A percentile compares a stretch with the other conserved stretches of the same genome.
These are phyloP conservation scores for Lolium perenne DNA, from an alignment of 176 grass and related monocot species.

Conservation along the genomic window DNA sequence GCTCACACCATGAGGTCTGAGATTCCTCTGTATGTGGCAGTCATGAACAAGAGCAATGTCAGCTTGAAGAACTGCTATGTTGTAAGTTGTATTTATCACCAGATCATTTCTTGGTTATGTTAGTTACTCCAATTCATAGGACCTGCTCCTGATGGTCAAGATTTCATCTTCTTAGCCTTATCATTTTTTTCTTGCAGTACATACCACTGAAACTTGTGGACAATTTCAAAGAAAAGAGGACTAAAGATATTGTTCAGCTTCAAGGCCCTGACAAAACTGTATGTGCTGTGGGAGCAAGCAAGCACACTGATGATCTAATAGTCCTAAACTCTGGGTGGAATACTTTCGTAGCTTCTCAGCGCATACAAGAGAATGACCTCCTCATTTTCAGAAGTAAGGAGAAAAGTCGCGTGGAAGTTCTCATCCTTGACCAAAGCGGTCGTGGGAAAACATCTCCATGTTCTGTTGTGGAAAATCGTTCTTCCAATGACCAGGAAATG, in stretches of 20 bases:
- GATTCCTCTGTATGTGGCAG: background rate
- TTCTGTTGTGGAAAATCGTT: background rate
- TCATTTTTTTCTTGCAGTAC: background rate
- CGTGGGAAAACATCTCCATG: background rate
- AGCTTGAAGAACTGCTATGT: background rate
- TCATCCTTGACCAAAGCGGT: slow-evolving; percentile 21
- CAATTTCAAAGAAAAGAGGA: background rate
- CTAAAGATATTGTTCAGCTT: background rate
- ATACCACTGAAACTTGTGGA: background rate
- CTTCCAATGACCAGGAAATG: background rate
- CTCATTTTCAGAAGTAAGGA: background rate
- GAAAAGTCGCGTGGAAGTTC: background rate
- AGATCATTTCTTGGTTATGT: background rate
- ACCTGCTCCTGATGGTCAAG: background rate
- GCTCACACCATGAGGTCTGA: background rate
- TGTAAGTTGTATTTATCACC: background rate
- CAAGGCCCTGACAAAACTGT: background rate
- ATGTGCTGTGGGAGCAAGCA: background rate
- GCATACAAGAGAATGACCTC: slow-evolving; percentile 13
- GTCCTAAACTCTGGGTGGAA: background rate
- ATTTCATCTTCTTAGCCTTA: background rate
- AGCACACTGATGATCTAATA: background rate
- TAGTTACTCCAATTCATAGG: no score
- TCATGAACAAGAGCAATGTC: background rate
- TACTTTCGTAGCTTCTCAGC: background rate